Conservation (phyloP, 2,329 filamentous ascomycete species). For the Colletotrichum liaoningense region DNA sequence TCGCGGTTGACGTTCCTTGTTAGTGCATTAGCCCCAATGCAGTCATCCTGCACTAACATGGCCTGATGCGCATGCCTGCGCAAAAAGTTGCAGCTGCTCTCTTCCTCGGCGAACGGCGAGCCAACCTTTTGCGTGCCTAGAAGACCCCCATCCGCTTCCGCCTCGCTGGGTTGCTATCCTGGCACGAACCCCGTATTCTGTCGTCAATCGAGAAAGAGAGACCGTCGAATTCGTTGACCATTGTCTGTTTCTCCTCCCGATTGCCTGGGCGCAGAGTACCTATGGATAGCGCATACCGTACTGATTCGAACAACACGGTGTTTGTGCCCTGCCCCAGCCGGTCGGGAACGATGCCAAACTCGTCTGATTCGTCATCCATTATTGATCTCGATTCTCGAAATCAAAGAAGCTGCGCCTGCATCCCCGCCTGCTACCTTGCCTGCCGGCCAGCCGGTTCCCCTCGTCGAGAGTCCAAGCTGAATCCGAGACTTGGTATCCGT, state of each 20-base stretch:
- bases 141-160: conserved; percentile 27
- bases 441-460: not conserved
- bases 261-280: not conserved
- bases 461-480: not conserved
- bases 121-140: not conserved
- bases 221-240: not conserved
- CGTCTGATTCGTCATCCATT: not conserved
- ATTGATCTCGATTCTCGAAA: too few species aligned
- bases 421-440: not conserved
- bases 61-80: conserved; percentile 9
- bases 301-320: not conserved
- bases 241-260: not conserved
- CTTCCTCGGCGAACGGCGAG: conserved; percentile 2
- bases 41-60: conserved; percentile 30
- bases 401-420: too few species aligned
- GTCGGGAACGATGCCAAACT: not conserved
- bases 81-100: not conserved
- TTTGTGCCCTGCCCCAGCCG: not conserved
- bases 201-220: not conserved
- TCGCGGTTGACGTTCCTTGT: conserved; percentile 7
- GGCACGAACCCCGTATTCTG: conserved; percentile 7
- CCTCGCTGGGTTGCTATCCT: conserved; percentile 20
- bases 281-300: not conserved
- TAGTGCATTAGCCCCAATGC: conserved; percentile 25
- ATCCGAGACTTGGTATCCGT: not conserved